These are phyloP conservation scores for Hyphopichia khmerensis DNA, from an alignment of 1,139 yeast genomes.

Conservation along the genomic window DNA sequence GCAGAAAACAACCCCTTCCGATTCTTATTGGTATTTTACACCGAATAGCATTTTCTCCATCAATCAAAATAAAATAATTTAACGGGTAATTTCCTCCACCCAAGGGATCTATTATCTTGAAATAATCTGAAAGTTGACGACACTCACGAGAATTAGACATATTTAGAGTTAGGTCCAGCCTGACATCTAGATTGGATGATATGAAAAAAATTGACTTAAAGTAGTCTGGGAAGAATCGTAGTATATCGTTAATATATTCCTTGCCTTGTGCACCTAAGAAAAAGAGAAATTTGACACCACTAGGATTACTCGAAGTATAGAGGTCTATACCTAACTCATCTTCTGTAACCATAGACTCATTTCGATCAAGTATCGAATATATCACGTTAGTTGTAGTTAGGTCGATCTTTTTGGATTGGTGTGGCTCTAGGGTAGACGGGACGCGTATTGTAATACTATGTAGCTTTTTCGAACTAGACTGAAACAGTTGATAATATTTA, in stretches of 20 bases:
- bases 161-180: not conserved
- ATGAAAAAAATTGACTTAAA: constrained; percentile 10
- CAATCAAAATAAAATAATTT: constrained; percentile 37
- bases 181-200: constrained; percentile 10
- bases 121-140: constrained; percentile 20
- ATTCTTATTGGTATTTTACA: constrained; percentile 23
- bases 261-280: constrained; percentile 32
- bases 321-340: not conserved
- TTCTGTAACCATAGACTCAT: not conserved
- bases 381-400: not conserved
- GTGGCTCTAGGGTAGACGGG: not conserved
- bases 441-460: not conserved
- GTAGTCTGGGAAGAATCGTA: constrained; percentile 9
- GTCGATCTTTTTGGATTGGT: not conserved
- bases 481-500: too few species aligned
- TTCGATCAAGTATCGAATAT: not conserved
- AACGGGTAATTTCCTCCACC: constrained; percentile 55
- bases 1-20: constrained; percentile 14
- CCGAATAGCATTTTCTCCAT: constrained; percentile 19
- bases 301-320: not conserved
- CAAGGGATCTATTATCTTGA: constrained; percentile 41
- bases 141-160: constrained; percentile 14
- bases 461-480: not conserved
- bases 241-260: constrained; percentile 17
- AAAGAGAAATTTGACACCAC: constrained; percentile 15